Percentiles rank a stretch among this genome's conserved stretches.
phyloP scores from a whole-genome alignment of 129 eudicot genomes.

The Chrysanthemum makinoi region DNA sequence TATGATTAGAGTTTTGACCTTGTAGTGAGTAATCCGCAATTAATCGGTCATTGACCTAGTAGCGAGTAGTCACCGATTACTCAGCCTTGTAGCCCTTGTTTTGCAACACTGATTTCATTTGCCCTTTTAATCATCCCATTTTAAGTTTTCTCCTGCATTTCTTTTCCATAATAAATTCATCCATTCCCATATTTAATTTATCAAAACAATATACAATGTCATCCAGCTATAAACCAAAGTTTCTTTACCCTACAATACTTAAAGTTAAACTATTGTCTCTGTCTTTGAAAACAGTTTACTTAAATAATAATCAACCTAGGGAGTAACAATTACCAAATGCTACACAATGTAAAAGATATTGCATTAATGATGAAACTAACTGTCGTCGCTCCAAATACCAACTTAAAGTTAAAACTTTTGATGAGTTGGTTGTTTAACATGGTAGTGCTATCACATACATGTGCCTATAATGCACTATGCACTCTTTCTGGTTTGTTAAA shows the following conservation, averaged over 20 bases:
- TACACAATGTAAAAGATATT: background rate
- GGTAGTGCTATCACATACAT: background rate
- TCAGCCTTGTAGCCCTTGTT: too few species aligned
- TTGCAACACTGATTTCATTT: too few species aligned
- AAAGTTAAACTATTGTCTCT: too few species aligned
- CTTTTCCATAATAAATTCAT: too few species aligned
- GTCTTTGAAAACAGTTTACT: too few species aligned
- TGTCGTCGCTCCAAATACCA: background rate
- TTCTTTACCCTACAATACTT: too few species aligned
- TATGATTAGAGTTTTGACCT: too few species aligned
- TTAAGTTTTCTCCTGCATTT: too few species aligned
- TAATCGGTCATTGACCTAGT: too few species aligned
- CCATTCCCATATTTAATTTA: background rate
- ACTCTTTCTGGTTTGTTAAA: conserved; percentile 2
- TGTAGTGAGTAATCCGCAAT: too few species aligned
- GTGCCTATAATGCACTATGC: conserved; percentile 1
- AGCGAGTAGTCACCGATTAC: too few species aligned
- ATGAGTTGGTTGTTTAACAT: background rate
- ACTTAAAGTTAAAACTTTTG: background rate
- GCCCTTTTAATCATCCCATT: too few species aligned
- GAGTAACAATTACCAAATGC: background rate
- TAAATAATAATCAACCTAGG: background rate
- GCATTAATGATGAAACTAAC: background rate
- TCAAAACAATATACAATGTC: background rate
- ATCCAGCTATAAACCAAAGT: background rate